These are phyloP conservation scores for Hyaloperonospora arabidopsidis DNA, from an alignment of 352 stramenopile species.

Conservation along the genomic window DNA sequence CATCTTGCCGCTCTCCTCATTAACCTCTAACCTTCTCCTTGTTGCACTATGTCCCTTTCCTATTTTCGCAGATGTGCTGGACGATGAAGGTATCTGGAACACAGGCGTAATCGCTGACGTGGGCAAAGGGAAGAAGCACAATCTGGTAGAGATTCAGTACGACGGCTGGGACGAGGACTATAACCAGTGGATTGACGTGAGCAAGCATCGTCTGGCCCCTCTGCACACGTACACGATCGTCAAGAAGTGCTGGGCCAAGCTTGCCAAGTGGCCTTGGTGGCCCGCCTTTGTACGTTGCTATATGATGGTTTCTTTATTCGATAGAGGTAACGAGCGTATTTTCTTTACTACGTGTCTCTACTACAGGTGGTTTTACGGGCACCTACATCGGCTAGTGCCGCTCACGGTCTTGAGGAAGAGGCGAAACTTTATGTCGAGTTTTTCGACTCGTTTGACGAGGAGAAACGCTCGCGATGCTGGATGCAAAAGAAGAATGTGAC, in stretches of 20 bases:
- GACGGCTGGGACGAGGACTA: constrained; percentile 76
- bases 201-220: constrained; percentile 53
- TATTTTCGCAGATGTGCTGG: constrained; percentile 53
- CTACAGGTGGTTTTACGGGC: constrained; percentile 58
- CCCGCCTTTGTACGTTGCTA: constrained; percentile 50
- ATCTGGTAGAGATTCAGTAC: constrained; percentile 77
- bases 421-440: constrained; percentile 81
- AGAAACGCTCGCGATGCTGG: constrained; percentile 71
- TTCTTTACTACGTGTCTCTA: not conserved
- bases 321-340: too few relatives aligned
- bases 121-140: constrained; percentile 37
- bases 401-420: constrained; percentile 51
- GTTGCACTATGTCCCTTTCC: constrained; percentile 5
- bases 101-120: constrained; percentile 62
- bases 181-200: constrained; percentile 65
- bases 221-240: constrained; percentile 78
- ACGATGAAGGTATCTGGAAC: constrained; percentile 83
- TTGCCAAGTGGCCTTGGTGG: constrained; percentile 80
- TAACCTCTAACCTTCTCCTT: not conserved
- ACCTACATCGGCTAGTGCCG: constrained; percentile 44
- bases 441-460: constrained; percentile 68
- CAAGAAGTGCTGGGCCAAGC: constrained; percentile 83
- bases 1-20: not conserved
- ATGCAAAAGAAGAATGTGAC: constrained; percentile 77
- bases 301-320: not conserved